These are phyloP conservation scores for Heliamphora pulchella DNA, from an alignment of 179 eudicot genomes.

Conservation along the genomic window DNA sequence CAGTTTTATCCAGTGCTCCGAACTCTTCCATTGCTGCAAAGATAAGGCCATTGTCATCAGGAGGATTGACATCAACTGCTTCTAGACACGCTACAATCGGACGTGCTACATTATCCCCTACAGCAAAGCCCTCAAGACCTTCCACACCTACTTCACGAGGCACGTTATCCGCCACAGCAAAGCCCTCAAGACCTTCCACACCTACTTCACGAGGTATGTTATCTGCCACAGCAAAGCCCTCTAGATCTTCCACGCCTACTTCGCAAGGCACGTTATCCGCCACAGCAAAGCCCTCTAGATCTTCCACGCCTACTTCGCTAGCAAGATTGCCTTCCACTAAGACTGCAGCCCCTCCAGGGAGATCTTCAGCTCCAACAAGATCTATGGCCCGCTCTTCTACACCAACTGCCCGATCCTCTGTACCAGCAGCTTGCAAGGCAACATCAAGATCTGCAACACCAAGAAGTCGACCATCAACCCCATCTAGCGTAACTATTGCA, in stretches of 20 bases:
- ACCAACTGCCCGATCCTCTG: slow-evolving; percentile 46
- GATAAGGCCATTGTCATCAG: slow-evolving; percentile 65
- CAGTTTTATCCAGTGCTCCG: slow-evolving; percentile 31
- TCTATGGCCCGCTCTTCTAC: slow-evolving; percentile 40
- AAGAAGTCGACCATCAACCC: slow-evolving; percentile 35
- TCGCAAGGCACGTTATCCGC: slow-evolving; percentile 35
- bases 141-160: slow-evolving; percentile 50
- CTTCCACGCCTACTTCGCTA: slow-evolving; percentile 47
- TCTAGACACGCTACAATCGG: slow-evolving; percentile 46
- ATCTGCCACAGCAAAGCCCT: slow-evolving; percentile 32
- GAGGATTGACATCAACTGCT: slow-evolving; percentile 32
- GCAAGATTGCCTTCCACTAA: slow-evolving; percentile 24
- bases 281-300: slow-evolving; percentile 29
- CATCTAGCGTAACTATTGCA: slow-evolving; percentile 30
- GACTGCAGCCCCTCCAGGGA: slow-evolving; percentile 27
- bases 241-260: slow-evolving; percentile 42
- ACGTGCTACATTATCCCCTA: slow-evolving; percentile 36
- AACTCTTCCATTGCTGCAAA: slow-evolving; percentile 39
- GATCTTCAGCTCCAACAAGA: slow-evolving; percentile 49
- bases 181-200: slow-evolving; percentile 56
- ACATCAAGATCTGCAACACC: slow-evolving; percentile 61
- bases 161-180: slow-evolving; percentile 28
- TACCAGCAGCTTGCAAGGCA: slow-evolving; percentile 45
- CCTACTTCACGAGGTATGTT: slow-evolving; percentile 43
- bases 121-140: slow-evolving; percentile 56